Base-by-base conservation (phyloP, 75 land plant genomes). In the Isoetes taiwanensis region DNA sequence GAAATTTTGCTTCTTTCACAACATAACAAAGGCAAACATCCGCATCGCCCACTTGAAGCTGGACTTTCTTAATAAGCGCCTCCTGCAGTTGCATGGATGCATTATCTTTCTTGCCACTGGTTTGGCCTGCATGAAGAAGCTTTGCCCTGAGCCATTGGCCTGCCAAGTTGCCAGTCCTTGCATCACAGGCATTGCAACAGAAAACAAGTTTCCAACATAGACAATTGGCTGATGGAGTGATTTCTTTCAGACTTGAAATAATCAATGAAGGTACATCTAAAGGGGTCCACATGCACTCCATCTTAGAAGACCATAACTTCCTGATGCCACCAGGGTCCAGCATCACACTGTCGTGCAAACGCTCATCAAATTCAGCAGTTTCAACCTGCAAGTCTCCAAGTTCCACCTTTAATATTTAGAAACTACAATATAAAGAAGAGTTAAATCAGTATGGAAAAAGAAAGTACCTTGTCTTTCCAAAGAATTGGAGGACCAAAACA, bases 141-240 rank as follows among this genome's bases (percentile, higher is more conserved):
- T 93, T 87, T 21, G 73, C 63, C 5, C 19, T 71, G 65, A 93
- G 59, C 98, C 98, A 93, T 28, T 63, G 60, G 1, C 72, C 74
- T n/a, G 74, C 66, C 2, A 52, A 52, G 54, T 58, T 32, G 17
- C 62, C 24, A 28, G 30, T 58, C 0, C 28, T 31, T 32, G 31
- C 28, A 24, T 72, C 54, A 3, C 41, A 39, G 9, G 32, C 31
- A 19, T 69, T 68, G 31, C 77, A 67, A 52, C 75, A 81, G 26
- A 88, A 2, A 26, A 84, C 31, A 21, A 88, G 56, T 61, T 93
- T 87, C 83, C 90, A 93, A 63, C 83, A 84, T 20, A 93, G 34
- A 34, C 75, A 75, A 52, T 62, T 81, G 8, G 78, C 57, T 5
- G 65, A 39, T 16, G 78, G 72, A 63, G 76, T 87, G 62, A 57